Evolutionary conservation across 345 rosid species (phyloP).

Genomic region (Triadica sebifera): DNA sequence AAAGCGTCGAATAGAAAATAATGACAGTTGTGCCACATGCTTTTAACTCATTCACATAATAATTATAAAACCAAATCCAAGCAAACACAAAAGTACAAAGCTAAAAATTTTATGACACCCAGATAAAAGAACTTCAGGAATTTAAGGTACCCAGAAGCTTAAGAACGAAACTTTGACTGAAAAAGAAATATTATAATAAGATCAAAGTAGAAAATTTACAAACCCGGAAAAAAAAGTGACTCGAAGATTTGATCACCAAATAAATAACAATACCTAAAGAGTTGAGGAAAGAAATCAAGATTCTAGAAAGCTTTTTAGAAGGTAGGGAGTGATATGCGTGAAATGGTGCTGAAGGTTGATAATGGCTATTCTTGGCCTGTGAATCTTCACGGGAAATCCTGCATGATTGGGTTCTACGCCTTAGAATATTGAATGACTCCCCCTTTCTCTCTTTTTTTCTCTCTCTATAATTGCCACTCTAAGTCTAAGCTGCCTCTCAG

Average conservation of each 20-base stretch:
- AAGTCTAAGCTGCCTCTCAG: not conserved
- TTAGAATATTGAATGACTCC: not conserved
- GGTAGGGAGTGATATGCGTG: constrained; percentile 36
- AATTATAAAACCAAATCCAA: constrained; percentile 32
- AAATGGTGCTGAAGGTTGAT: constrained; percentile 30
- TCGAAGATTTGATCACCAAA: not conserved
- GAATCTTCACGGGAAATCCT: constrained; percentile 48
- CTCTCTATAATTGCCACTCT: not conserved
- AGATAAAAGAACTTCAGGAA: constrained; percentile 20
- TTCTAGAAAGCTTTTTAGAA: constrained; percentile 5
- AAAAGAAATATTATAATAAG: not conserved
- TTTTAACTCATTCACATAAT: constrained; percentile 18
- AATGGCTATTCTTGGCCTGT: constrained; percentile 37
- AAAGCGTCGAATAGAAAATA: not conserved
- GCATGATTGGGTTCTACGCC: constrained; percentile 10
- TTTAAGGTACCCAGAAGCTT: constrained; percentile 14
- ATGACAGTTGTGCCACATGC: constrained; percentile 32
- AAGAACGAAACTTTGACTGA: constrained; percentile 11
- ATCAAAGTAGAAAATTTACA: constrained; percentile 13
- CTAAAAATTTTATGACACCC: constrained; percentile 25
- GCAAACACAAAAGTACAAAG: constrained; percentile 26
- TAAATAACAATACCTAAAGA: not conserved
- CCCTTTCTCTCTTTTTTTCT: not conserved
- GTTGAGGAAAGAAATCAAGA: constrained; percentile 8
- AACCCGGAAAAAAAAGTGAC: not conserved